These are phyloP conservation scores for Plantago elongata DNA, from an alignment of 257 asterid genomes.

Conservation along the genomic window DNA sequence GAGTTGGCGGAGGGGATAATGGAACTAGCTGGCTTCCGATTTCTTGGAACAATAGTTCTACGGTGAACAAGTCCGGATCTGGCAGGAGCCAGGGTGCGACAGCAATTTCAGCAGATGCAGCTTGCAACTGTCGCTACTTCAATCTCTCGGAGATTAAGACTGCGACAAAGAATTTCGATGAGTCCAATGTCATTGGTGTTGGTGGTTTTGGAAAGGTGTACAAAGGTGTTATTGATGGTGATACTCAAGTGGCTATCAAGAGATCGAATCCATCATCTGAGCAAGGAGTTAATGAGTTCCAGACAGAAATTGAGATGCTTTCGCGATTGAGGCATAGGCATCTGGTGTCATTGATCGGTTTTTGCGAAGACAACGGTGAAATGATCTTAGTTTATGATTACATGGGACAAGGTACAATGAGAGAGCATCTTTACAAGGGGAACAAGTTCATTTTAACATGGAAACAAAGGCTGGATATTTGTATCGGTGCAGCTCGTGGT, in stretches of 20 bases:
- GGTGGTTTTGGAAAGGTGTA: slow-evolving; percentile 94
- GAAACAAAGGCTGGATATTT: slow-evolving; percentile 72
- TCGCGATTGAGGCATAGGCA: slow-evolving; percentile 76
- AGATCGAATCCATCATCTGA: slow-evolving; percentile 88
- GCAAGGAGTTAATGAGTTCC: slow-evolving; percentile 83
- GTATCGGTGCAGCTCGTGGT: slow-evolving; percentile 85
- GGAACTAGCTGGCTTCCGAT: slow-evolving; percentile 75
- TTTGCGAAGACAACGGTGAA: slow-evolving; percentile 77
- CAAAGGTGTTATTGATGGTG: slow-evolving; percentile 62
- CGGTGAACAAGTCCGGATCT: slow-evolving; percentile 38
- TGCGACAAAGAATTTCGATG: slow-evolving; percentile 78
- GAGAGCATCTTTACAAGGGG: slow-evolving; percentile 80
- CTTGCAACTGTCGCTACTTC: slow-evolving; percentile 7
- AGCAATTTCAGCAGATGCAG: slow-evolving; percentile 37
- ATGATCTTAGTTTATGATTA: slow-evolving; percentile 83
- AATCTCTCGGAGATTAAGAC: slow-evolving; percentile 54
- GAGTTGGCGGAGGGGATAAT: slow-evolving; percentile 29
- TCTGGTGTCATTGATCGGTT: slow-evolving; percentile 76
- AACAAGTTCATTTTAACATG: slow-evolving; percentile 54
- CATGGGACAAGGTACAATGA: slow-evolving; percentile 76
- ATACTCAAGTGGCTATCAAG: slow-evolving; percentile 64
- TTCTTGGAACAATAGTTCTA: slow-evolving; percentile 55
- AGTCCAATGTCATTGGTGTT: slow-evolving; percentile 83
- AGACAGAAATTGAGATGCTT: slow-evolving; percentile 82
- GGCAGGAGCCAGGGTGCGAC: slow-evolving; percentile 42